Evolutionary conservation across 192 early-diverging fungal species (phyloP), one percentile per base, ranked within the genome.

Genomic region (Umbelopsis sp.): DNA sequence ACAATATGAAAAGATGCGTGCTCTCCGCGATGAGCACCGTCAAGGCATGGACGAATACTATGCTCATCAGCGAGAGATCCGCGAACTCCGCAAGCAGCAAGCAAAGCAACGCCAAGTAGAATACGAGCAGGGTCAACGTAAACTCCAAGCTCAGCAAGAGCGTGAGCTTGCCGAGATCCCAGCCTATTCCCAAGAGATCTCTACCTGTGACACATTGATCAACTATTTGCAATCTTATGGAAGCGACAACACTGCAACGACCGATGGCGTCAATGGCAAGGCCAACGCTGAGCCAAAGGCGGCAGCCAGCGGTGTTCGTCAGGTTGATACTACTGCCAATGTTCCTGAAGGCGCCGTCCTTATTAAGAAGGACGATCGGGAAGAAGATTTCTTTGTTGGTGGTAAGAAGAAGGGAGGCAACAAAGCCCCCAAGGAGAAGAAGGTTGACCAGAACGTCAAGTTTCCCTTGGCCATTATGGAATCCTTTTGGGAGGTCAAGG

Each of bases 121-220:
- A 66, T 85, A 90, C 70, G 83, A 87, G 69, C 82, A 86, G 64
- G 88, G 89, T 66, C 86, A 89, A 74, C 86, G 91, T n/a, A 71
- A 87, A 66, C 87, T 81, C 46, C 74, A 86, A 50, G 92, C 91
- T 13, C 84, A 91, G 75, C 79, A 88, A 68, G 92, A 94, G 77
- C 89, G 88, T 50, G 96, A 97, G 72, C 81, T 89, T 52, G 96
- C 96, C 46, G 90, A 94, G 66, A 80, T 93, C 30, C 94, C 94
- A 35, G 95, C 96, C 7, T 98, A 88, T 82, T 81, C 88, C 55
- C 84, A 85, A 74, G 96, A 98, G 78, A 96, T 98, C 73, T 74
- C 82, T 77, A 86, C 83, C 53, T 96, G 94, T 85, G 89, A 90
- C 67, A 88, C 86, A 64, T 81, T 98, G 55, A 89, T 95, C 71